Evolutionary conservation across 129 eudicot genomes (phyloP).

Genomic region (Gnaphalium uliginosum): DNA sequence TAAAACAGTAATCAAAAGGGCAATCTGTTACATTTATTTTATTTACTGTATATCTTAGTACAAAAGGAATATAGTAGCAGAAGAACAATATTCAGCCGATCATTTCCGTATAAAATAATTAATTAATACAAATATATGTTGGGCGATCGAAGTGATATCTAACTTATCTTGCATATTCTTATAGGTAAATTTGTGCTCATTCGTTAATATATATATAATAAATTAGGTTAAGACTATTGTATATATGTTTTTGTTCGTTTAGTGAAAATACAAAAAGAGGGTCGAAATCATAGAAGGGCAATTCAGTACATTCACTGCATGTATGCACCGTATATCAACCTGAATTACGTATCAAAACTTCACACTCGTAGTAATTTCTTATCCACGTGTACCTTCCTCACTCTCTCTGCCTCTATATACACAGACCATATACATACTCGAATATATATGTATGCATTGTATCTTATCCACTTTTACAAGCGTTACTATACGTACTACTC

Average conservation of each 20-base stretch:
- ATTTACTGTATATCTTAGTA: too few species aligned
- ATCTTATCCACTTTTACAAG: constrained; percentile 11
- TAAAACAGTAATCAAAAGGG: too few species aligned
- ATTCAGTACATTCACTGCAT: not conserved
- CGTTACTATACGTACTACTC: not conserved
- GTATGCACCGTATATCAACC: not conserved
- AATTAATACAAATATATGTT: too few species aligned
- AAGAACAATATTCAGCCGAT: not conserved
- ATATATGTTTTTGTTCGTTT: not conserved
- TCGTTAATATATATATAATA: too few species aligned
- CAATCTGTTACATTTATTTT: too few species aligned
- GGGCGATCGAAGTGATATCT: too few species aligned
- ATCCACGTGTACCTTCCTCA: constrained; percentile 30
- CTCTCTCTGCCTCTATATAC: not conserved
- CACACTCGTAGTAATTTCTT: constrained; percentile 20
- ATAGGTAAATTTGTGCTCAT: too few species aligned
- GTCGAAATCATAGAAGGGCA: constrained; percentile 4
- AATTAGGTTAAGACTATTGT: not conserved
- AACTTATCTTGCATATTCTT: not conserved
- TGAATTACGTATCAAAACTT: constrained; percentile 22
- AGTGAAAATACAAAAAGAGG: not conserved
- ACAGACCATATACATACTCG: too few species aligned
- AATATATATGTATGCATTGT: not conserved
- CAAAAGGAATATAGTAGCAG: too few species aligned
- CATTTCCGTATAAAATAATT: not conserved